Evolutionary conservation across 208 protist genomes (phyloP), one percentile per base, ranked within the genome.

Genomic region (Porcisia deanei): DNA sequence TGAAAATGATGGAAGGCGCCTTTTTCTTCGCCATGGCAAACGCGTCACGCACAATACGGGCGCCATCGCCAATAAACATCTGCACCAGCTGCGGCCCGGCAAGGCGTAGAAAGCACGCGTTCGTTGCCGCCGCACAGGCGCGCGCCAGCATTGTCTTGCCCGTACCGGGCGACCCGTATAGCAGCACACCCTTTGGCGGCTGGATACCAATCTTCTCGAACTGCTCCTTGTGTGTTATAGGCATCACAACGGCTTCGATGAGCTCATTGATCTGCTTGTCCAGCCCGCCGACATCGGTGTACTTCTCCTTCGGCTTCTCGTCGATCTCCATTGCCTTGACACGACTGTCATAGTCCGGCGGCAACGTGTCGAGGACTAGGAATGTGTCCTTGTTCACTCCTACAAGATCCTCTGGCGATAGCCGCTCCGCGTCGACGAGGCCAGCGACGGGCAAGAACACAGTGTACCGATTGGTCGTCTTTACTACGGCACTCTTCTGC

Each of bases 301-400:
- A 99, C 75, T 98, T 98, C 79, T 99, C 99, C 72, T 98, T 99
- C 49, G 99, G 99, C 84, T 97, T 98, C 82, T 99, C 99, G 69
- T 99, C 99, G 47, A 99, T 99, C 87, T 99, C 99, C 99, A 99
- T 99, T 45, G 99, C 98, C 90, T 99, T 99, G n/a, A 99, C 99
- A 30, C 99, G 98, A 54, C 98, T 98, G 88, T 99, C 99, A 86
- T 99, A 99, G 94, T 99, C 99, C 25, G 98, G 86, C n/a, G 99
- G 99, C 22, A 99, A 91, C 34, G 93, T 99, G 85, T 99, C 99
- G 4, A 99, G 90, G 66, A 99, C 97, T 18, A 99, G 94, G 83
- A 99, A 99, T 55, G 98, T 99, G 89, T 99, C 99, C 85, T 99
- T 99, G 91, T 99, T 99, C 20, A 99, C 98, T 37, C 99, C 99